phyloP scores from a whole-genome alignment of 805 yeast species.

The Wickerhamiella azymoides region DNA sequence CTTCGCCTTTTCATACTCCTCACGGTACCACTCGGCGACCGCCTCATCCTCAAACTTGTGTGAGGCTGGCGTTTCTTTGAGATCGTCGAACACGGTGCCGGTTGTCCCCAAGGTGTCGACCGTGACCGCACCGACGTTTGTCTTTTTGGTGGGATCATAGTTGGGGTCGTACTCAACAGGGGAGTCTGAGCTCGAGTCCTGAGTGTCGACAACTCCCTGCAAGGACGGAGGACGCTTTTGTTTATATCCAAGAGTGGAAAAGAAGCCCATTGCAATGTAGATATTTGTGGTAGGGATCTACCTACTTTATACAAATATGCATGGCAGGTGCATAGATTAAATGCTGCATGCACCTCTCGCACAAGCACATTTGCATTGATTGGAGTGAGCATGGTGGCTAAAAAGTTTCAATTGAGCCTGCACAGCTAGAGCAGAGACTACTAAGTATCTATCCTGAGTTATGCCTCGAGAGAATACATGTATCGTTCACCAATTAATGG shows the following conservation, averaged over 20 bases:
- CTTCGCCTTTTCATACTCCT: slow-evolving; percentile 31
- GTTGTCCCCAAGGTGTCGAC: neutral
- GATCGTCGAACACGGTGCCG: slow-evolving; percentile 12
- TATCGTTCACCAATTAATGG: no score
- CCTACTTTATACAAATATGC: neutral
- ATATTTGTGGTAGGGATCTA: no score
- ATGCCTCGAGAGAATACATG: no score
- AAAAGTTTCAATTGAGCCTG: no score
- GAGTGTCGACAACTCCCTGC: neutral
- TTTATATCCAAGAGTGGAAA: neutral
- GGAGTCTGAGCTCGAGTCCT: neutral
- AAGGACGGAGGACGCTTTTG: neutral
- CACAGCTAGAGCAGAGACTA: no score
- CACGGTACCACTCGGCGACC: slow-evolving; percentile 33
- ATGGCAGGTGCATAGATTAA: neutral
- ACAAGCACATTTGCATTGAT: no score
- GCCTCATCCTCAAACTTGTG: slow-evolving; percentile 31
- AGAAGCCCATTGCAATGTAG: neutral
- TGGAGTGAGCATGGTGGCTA: no score
- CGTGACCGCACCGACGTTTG: neutral
- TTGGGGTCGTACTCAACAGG: neutral
- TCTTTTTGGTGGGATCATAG: slow-evolving; percentile 1
- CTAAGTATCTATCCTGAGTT: no score
- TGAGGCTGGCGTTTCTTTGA: slow-evolving; percentile 29
- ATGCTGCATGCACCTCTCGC: no score